These are phyloP conservation scores for Sphaerosporella brunnea DNA, from an alignment of 495 filamentous ascomycete species.

Conservation along the genomic window DNA sequence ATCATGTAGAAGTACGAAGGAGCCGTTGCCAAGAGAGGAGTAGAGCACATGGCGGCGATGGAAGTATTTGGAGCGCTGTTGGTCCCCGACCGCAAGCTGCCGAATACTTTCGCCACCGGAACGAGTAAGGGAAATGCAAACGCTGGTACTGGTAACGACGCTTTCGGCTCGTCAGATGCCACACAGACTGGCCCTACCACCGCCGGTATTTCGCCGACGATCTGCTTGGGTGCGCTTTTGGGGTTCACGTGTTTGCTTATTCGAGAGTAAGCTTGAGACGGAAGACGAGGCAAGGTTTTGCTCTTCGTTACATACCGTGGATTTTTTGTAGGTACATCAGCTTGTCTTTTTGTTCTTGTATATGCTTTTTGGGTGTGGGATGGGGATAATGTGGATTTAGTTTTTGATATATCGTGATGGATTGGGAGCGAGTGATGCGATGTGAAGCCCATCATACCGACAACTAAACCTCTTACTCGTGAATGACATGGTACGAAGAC, in stretches of 20 bases:
- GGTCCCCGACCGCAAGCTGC: conserved; percentile 29
- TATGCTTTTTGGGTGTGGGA: too few species aligned
- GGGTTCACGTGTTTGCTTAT: conserved; percentile 30
- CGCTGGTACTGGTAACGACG: conserved; percentile 32
- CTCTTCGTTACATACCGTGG: too few species aligned
- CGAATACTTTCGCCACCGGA: conserved; percentile 37
- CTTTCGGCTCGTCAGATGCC: conserved; percentile 12
- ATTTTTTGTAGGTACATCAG: too few species aligned
- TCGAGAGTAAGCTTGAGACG: conserved; percentile 14
- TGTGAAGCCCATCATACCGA: too few species aligned
- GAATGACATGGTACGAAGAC: too few species aligned
- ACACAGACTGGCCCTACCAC: conserved; percentile 20
- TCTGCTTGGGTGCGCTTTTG: conserved; percentile 25
- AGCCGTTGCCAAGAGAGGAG: conserved; percentile 28
- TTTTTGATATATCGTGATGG: too few species aligned
- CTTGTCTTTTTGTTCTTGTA: too few species aligned
- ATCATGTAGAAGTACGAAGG: conserved; percentile 35
- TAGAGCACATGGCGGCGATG: conserved; percentile 41
- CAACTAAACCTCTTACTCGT: too few species aligned
- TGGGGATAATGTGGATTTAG: too few species aligned
- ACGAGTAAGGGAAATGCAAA: conserved; percentile 44
- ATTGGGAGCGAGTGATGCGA: too few species aligned
- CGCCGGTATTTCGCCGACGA: conserved; percentile 29
- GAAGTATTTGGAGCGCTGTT: conserved; percentile 41
- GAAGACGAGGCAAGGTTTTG: too few species aligned